Evolutionary conservation across 305 asterid genomes (phyloP).

Genomic region (Petunia hybrid): DNA sequence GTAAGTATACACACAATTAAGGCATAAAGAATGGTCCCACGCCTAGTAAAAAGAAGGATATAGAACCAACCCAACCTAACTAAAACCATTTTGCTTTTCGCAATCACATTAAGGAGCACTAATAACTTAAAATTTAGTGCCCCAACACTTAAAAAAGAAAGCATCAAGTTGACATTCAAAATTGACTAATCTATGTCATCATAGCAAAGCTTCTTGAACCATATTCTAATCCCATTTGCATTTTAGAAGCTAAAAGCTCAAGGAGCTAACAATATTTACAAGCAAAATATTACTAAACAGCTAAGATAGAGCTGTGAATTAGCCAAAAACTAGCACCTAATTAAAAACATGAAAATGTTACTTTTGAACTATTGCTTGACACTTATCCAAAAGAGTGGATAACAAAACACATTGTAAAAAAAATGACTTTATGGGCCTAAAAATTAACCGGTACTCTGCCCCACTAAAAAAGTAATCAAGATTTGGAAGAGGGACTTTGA

Average conservation of each 20-base stretch:
- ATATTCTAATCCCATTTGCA: constrained; percentile 10
- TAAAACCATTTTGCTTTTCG: not conserved
- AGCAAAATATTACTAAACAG: constrained; percentile 3
- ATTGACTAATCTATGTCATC: constrained; percentile 1
- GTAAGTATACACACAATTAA: not conserved
- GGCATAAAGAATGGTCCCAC: not conserved
- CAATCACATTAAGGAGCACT: not conserved
- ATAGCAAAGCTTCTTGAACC: constrained; percentile 9
- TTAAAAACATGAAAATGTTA: not conserved
- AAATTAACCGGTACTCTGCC: constrained; percentile 25
- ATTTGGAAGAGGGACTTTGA: constrained; percentile 51
- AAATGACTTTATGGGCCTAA: constrained; percentile 9
- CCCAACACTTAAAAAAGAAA: not conserved
- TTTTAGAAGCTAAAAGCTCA: not conserved
- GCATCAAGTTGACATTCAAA: constrained; percentile 7
- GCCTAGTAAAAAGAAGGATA: not conserved
- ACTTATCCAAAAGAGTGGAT: constrained; percentile 4
- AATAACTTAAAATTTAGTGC: not conserved
- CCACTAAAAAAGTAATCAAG: constrained; percentile 31
- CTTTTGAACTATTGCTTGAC: not conserved
- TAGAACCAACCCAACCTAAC: constrained; percentile 1
- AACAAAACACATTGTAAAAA: not conserved
- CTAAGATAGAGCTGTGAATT: not conserved
- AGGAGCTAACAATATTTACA: not conserved
- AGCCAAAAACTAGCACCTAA: not conserved